Evolutionary conservation across 108 stramenopile species (phyloP).

Genomic region (Cyclotella cryptica): DNA sequence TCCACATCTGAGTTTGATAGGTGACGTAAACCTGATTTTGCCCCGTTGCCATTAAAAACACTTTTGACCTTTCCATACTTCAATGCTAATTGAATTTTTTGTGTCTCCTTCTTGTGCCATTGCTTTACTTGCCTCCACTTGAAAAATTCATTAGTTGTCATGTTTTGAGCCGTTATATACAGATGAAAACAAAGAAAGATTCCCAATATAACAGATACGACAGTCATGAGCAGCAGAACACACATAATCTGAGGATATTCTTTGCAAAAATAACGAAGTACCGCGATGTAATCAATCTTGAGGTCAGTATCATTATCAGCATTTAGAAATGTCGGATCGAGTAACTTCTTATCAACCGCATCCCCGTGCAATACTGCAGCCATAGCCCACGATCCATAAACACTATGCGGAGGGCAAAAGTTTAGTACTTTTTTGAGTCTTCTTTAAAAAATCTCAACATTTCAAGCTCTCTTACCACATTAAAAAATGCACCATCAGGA

Average conservation of each 20-base stretch:
- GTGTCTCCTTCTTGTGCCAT: conserved; percentile 72
- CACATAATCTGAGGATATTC: conserved; percentile 28
- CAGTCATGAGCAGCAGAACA: conserved; percentile 39
- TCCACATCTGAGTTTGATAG: conserved; percentile 55
- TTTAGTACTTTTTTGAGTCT: neutral
- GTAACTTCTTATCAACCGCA: conserved; percentile 4
- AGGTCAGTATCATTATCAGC: conserved; percentile 67
- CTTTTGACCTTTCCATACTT: conserved; percentile 36
- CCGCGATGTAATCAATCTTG: conserved; percentile 53
- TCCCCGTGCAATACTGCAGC: conserved; percentile 20
- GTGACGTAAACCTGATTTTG: neutral
- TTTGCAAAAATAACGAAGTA: conserved; percentile 75
- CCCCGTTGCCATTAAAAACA: neutral
- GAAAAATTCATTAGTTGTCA: conserved; percentile 90
- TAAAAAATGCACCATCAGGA: conserved; percentile 73
- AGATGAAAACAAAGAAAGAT: conserved; percentile 39
- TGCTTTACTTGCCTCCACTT: conserved; percentile 79
- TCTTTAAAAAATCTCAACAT: neutral
- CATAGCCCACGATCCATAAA: conserved; percentile 71
- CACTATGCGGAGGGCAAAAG: conserved; percentile 1
- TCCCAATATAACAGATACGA: conserved; percentile 33
- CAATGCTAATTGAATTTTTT: conserved; percentile 65
- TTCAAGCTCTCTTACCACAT: conserved; percentile 59
- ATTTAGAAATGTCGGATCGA: neutral
- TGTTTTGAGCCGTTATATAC: conserved; percentile 45